Evolutionary conservation across 1,284 basidiomycete species (phyloP), one percentile per base, ranked within the genome.

Genomic region (Porogramme epimiltina): DNA sequence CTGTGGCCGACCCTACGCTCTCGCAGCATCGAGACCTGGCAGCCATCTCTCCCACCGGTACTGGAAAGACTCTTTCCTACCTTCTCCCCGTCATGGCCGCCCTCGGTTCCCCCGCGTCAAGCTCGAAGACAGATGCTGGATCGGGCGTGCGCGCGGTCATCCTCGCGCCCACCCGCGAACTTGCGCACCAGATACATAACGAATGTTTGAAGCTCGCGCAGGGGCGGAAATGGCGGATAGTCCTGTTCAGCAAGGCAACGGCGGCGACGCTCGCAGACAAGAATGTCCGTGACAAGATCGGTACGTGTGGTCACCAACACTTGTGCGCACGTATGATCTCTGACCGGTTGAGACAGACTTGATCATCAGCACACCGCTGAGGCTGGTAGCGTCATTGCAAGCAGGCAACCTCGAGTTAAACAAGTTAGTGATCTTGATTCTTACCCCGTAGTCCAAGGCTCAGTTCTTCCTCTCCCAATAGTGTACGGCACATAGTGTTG

Each of bases 181-280:
- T 99, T n/a, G 95, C 96, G 0, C 88, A 94, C 59, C 97, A 99
- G 67, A 98, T 99, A 52, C 81, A 93, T 56, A 94, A 93, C 52
- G 97, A 99, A 66, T 92, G 89, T 56, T 67, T 91, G 40, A 94
- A 93, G 66, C 74, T 97, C 13, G 87, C 89, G 1, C 77, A 85
- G 56, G 92, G 91, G 6, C 80, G 91, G 42, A 90, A 87, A 61
- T 97, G 95, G 94, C 79, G 85, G 47, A 80, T 89, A 26, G 74
- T 93, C 2, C 74, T 97, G 20, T 88, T 93, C 63, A 91, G 85
- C 66, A 96, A 95, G 68, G 90, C 93, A 4, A 93, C 88, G 1
- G 89, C 89, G 0, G 84, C 75, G 53, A 86, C 87, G 1, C 67
- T 93, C 45, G 73, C 82, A 6, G 84, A 90, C 62, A 89, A 85